phyloP scores from a whole-genome alignment of 2,329 filamentous ascomycete genomes.

The Sphaerostilbella broomeana region DNA sequence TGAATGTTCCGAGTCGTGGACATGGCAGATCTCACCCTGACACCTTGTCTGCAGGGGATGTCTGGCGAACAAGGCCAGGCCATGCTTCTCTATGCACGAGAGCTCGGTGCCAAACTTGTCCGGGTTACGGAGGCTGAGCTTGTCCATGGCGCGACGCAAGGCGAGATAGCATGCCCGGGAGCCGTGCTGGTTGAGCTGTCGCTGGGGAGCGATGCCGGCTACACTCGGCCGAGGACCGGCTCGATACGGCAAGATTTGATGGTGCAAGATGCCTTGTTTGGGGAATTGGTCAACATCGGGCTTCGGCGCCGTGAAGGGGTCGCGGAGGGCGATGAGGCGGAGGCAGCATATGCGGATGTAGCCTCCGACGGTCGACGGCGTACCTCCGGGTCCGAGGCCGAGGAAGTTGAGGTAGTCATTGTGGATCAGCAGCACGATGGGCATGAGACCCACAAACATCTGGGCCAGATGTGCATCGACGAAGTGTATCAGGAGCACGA shows the following conservation, averaged over 20 bases:
- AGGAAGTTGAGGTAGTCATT: conserved; percentile 72
- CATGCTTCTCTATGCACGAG: conserved; percentile 78
- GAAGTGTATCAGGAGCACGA: conserved; percentile 48
- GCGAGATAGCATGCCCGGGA: conserved; percentile 45
- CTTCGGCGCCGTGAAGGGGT: conserved; percentile 58
- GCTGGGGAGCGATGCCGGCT: conserved; percentile 72
- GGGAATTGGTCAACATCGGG: conserved; percentile 47
- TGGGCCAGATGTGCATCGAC: conserved; percentile 42
- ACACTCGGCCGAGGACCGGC: conserved; percentile 59
- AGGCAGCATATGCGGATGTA: conserved; percentile 70
- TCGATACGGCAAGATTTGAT: conserved; percentile 50
- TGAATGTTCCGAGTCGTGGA: conserved; percentile 68
- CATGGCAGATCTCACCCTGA: conserved; percentile 75
- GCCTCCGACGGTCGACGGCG: conserved; percentile 64
- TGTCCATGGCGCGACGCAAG: conserved; percentile 47
- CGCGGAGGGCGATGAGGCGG: conserved; percentile 61
- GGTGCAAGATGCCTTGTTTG: conserved; percentile 51
- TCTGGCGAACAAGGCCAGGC: conserved; percentile 65
- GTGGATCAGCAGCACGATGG: conserved; percentile 47
- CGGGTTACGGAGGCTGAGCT: conserved; percentile 41
- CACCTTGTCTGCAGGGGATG: conserved; percentile 63
- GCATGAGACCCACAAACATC: conserved; percentile 43
- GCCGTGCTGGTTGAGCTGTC: conserved; percentile 65
- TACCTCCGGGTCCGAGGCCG: conserved; percentile 72
- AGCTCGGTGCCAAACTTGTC: conserved; percentile 53